Evolutionary conservation across 352 stramenopile species (phyloP).

Genomic region (Aphanomyces euteiches): DNA sequence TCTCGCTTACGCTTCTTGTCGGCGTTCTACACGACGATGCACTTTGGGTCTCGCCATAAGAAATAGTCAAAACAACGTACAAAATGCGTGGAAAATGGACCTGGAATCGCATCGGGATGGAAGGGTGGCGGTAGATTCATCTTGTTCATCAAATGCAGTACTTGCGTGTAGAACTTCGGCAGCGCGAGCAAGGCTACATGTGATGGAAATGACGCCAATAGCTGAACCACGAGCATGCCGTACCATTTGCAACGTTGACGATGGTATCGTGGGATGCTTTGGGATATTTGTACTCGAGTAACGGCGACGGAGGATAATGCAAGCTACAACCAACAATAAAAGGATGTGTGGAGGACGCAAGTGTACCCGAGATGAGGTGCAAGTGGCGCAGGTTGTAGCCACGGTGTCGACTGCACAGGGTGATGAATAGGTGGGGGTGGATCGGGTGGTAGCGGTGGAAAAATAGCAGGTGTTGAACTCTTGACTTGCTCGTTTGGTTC

Average conservation of each 20-base stretch:
- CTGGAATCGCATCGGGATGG: constrained; percentile 59
- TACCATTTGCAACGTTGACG: constrained; percentile 85
- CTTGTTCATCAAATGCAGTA: constrained; percentile 90
- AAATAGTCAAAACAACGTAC: no score
- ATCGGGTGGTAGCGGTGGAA: constrained; percentile 17
- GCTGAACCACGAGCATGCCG: no score
- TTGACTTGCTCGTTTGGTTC: background rate
- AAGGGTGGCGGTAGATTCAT: constrained; percentile 87
- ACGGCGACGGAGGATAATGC: constrained; percentile 75
- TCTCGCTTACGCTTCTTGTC: background rate
- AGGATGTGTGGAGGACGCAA: background rate
- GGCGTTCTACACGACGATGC: no score
- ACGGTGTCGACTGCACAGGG: background rate
- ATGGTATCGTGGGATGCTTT: constrained; percentile 70
- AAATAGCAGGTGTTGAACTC: constrained; percentile 4
- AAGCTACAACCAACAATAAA: constrained; percentile 43
- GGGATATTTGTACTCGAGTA: constrained; percentile 87
- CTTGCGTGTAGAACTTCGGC: constrained; percentile 86
- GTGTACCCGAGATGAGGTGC: constrained; percentile 71
- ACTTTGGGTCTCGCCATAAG: no score
- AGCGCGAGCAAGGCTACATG: constrained; percentile 72
- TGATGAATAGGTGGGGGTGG: background rate
- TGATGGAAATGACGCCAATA: background rate
- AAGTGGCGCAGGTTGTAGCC: constrained; percentile 41
- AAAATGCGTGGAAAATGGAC: constrained; percentile 42